Evolutionary conservation across 805 yeast genomes (phyloP).

Genomic region (Metschnikowia similis): DNA sequence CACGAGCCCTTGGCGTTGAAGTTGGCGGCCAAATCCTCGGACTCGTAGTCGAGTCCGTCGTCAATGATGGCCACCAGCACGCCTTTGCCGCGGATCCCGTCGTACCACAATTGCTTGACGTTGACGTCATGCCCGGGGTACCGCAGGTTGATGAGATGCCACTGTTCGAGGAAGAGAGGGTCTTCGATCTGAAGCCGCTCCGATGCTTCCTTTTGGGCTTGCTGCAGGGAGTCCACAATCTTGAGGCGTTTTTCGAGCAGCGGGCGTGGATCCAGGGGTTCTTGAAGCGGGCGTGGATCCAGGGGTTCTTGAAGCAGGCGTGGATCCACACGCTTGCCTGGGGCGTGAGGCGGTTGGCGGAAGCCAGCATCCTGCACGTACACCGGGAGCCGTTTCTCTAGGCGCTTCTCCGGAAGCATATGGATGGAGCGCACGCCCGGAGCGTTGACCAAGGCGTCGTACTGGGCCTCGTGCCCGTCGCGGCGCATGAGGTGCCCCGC

Average conservation of each 20-base stretch:
- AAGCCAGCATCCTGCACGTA: slow-evolving; percentile 19
- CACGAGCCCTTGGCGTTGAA: slow-evolving; percentile 80
- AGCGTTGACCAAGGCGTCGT: slow-evolving; percentile 21
- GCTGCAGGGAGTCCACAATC: slow-evolving; percentile 49
- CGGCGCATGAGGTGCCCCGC: slow-evolving; percentile 24
- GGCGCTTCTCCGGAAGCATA: slow-evolving; percentile 47
- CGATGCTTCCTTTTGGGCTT: slow-evolving; percentile 43
- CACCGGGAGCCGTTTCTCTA: slow-evolving; percentile 59
- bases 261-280: too few species aligned
- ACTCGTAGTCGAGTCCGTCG: slow-evolving; percentile 87
- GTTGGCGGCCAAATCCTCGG: slow-evolving; percentile 64
- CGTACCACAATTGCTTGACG: slow-evolving; percentile 79
- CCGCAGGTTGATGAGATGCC: slow-evolving; percentile 82
- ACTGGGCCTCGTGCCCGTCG: slow-evolving; percentile 22
- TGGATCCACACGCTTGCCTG: too few species aligned
- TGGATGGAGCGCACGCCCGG: slow-evolving; percentile 47
- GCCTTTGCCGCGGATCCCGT: slow-evolving; percentile 76
- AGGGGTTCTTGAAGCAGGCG: too few species aligned
- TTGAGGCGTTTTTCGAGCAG: slow-evolving; percentile 7
- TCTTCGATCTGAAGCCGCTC: slow-evolving; percentile 63
- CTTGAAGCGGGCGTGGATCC: too few species aligned
- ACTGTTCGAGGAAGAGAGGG: slow-evolving; percentile 79
- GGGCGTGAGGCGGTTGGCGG: too few species aligned
- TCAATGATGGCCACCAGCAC: slow-evolving; percentile 86
- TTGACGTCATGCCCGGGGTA: slow-evolving; percentile 83